phyloP scores from a whole-genome alignment of 768 basidiomycete genomes.

The Daedaleopsis sinensis region DNA sequence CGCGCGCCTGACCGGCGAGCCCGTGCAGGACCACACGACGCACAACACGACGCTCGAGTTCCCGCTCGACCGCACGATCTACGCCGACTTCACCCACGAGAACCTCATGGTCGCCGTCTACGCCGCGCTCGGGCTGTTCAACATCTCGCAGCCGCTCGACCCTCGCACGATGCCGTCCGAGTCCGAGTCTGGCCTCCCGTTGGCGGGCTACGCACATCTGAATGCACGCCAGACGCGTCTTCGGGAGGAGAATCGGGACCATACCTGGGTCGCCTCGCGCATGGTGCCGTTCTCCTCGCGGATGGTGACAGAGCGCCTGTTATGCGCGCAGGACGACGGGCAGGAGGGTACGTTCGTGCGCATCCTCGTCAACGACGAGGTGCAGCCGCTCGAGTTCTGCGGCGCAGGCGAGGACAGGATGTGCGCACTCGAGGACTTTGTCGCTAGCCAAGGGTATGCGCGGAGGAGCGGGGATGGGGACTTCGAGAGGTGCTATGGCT shows the following conservation, averaged over 20 bases:
- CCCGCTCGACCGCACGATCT: conserved; percentile 65
- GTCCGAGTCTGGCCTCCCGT: neutral
- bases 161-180: conserved; percentile 8
- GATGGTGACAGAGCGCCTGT: conserved; percentile 74
- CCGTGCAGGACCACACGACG: conserved; percentile 70
- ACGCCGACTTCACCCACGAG: conserved; percentile 83
- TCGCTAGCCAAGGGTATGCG: conserved; percentile 72
- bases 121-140: conserved; percentile 53
- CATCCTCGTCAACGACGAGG: conserved; percentile 76
- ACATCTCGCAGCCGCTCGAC: conserved; percentile 23
- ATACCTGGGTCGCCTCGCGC: conserved; percentile 54
- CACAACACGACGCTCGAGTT: conserved; percentile 83
- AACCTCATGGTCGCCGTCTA: conserved; percentile 84
- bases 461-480: conserved; percentile 70
- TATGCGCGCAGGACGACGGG: conserved; percentile 37
- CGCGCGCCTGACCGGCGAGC: conserved; percentile 67
- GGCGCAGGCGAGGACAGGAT: conserved; percentile 55
- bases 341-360: conserved; percentile 50
- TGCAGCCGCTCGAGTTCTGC: conserved; percentile 68
- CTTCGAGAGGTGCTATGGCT: conserved; percentile 56
- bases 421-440: conserved; percentile 67
- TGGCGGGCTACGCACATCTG: neutral
- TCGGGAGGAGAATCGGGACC: conserved; percentile 1
- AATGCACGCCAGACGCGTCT: neutral
- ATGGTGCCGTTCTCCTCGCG: conserved; percentile 77